Evolutionary conservation across 2,329 filamentous ascomycete species (phyloP), one percentile per base, ranked within the genome.

Genomic region (Pyrenophora teres): DNA sequence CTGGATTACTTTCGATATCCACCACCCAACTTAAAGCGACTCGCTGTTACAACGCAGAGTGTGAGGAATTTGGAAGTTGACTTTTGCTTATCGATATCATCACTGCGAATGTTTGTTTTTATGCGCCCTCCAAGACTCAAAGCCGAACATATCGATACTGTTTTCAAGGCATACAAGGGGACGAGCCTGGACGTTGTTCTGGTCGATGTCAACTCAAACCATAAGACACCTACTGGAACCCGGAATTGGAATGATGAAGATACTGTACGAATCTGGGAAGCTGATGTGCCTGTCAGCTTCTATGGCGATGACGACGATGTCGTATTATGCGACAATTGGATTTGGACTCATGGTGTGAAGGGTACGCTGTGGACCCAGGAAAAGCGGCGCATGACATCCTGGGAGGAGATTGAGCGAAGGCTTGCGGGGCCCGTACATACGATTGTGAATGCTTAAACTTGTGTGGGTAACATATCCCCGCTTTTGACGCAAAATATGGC

Each of bases 301-400:
- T 68, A 69, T 36, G 64, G 66, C 35, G 65, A 67, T 36, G 65
- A 67, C 0, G 59, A 65, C 21, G 58, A 65, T 6, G 25, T 64
- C 7, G 37, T 61, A 0, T 40, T 70, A 8, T 65, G 65, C 33
- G 62, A 68, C 19, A 39, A 41, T 12, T 69, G 60, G 61, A 63
- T 70, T 1, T 68, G 67, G 67, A 46, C 38, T 4, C 52, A 63
- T 38, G 67, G 56, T 4, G 57, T 68, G 7, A 18, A 47, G 8
- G 67, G 64, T 1, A 60, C 60, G 8, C 46, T 70, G 8, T 70
- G 63, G 59, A 45, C n/a, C 16, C 23, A 47, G 8, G 51, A 56
- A 4, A 60, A 60, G 46, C 61, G 64, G 27, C 56, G 58, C 18
- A 69, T 68, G 67, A 37, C 40, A 9, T 53, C 54, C 15, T 64